Evolutionary conservation across 1,139 yeast species (phyloP).

Genomic region (Groenewaldozyma auringiensis): DNA sequence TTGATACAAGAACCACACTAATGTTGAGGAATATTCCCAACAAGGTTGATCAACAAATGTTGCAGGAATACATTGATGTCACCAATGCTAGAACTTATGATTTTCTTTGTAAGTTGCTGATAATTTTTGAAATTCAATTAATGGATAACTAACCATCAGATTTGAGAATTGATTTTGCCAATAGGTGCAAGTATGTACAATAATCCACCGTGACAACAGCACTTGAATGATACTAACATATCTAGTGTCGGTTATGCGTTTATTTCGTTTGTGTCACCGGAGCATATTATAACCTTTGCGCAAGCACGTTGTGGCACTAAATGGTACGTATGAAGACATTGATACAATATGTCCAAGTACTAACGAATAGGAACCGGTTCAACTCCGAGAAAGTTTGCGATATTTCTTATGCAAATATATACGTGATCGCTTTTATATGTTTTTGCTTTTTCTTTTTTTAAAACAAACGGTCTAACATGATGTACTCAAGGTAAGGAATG

Average conservation of each 20-base stretch:
- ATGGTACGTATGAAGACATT: constrained; percentile 28
- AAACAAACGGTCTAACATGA: too few relatives aligned
- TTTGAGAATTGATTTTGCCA: constrained; percentile 43
- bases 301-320: constrained; percentile 39
- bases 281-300: constrained; percentile 39
- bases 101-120: constrained; percentile 39
- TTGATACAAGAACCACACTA: constrained; percentile 40
- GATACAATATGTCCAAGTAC: neutral
- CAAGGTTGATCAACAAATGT: constrained; percentile 38
- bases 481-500: constrained; percentile 38
- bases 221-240: neutral
- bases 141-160: constrained; percentile 21
- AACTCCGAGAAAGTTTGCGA: constrained; percentile 45
- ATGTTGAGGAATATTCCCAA: constrained; percentile 49
- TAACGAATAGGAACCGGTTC: constrained; percentile 29
- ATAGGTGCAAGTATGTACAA: constrained; percentile 37
- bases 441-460: too few relatives aligned
- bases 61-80: constrained; percentile 39
- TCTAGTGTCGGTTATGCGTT: constrained; percentile 44
- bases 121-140: neutral
- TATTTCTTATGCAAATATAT: constrained; percentile 42
- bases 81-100: constrained; percentile 46
- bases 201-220: neutral
- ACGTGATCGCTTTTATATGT: too few relatives aligned
- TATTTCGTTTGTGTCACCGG: constrained; percentile 40